Evolutionary conservation across 352 stramenopile species (phyloP), one percentile per base, ranked within the genome.

Genomic region (Phytophthora chlamydospora): DNA sequence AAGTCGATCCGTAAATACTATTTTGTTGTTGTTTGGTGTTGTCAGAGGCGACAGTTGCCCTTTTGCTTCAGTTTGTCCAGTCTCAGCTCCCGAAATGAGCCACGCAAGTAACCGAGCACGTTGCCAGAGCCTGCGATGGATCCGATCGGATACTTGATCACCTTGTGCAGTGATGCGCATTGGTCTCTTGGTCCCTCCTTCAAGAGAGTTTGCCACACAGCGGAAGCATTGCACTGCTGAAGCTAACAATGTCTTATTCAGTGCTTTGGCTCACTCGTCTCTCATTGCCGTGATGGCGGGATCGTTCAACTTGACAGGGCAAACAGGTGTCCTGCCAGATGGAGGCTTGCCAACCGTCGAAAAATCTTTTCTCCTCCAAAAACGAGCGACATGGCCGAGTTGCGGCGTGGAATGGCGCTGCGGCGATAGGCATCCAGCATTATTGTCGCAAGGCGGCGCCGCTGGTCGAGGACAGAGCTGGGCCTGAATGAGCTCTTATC

Each of bases 331-430:
- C 24, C 24, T 6, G 24, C 24, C 29, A 32, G 16, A 11, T 6
- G 32, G 41, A 33, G 40, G 17, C 17, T 52, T 41, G 31, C 46
- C 31, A 2, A 29, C 6, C 6, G 10, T 6, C 3, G 21, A 24
- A 54, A 62, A 56, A 62, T 43, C 12, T 33, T 14, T 39, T n/a
- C 42, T 32, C 32, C 38, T 31, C 17, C 33, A 44, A 61, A 62
- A 57, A 49, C 36, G 44, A 62, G 16, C 48, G 27, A 19, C 35
- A 41, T 17, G 11, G 11, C 27, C 16, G 38, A 34, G 44, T 50
- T 62, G 43, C 43, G 35, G 43, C 38, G 31, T 67, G 58, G 58
- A 67, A 62, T 39, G 59, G 50, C 44, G 27, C 21, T 39, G 43
- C 27, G 50, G 43, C 50, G 45, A 57, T 48, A 35, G 17, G 44